A percentile compares a stretch with the other conserved stretches of the same genome.
Conservation (phyloP, 2,329 filamentous ascomycete genomes). For the Hypoxylon rubiginosum region DNA sequence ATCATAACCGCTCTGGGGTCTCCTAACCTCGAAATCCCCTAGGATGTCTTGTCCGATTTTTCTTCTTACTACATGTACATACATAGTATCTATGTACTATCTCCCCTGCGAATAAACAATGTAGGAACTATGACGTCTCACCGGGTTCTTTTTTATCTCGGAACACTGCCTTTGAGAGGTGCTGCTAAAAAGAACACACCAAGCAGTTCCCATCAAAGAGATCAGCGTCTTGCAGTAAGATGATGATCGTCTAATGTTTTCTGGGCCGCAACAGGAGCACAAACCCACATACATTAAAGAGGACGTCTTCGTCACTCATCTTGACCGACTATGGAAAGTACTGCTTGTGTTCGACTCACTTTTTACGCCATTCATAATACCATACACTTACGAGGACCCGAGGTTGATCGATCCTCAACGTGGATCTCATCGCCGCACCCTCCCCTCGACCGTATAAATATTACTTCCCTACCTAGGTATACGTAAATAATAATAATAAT, state of each 20-base stretch:
- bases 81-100: too few relatives aligned
- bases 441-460: conserved; percentile 19
- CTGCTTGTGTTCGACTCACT: conserved; percentile 10
- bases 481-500: conserved; percentile 37
- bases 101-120: conserved; percentile 36
- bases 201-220: conserved; percentile 26
- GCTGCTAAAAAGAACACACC: conserved; percentile 16
- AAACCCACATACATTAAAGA: conserved; percentile 20
- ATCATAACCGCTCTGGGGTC: conserved; percentile 34
- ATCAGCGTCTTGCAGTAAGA: conserved; percentile 41
- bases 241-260: conserved; percentile 47
- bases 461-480: conserved; percentile 1
- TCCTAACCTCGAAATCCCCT: conserved; percentile 28
- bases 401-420: conserved; percentile 31
- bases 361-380: conserved; percentile 17
- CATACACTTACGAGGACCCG: conserved; percentile 24
- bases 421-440: conserved; percentile 28
- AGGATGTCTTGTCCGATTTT: conserved; percentile 8
- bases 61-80: too few relatives aligned
- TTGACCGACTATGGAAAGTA: conserved; percentile 20
- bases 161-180: conserved; percentile 29
- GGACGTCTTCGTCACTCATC: conserved; percentile 20
- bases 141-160: conserved; percentile 31
- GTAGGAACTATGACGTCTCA: conserved; percentile 36
- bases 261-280: conserved; percentile 26